A percentile compares a stretch with the other conserved stretches of the same genome.
These are phyloP conservation scores for Plasmodium adleri DNA, from an alignment of 169 alveolate species.

Conservation along the genomic window DNA sequence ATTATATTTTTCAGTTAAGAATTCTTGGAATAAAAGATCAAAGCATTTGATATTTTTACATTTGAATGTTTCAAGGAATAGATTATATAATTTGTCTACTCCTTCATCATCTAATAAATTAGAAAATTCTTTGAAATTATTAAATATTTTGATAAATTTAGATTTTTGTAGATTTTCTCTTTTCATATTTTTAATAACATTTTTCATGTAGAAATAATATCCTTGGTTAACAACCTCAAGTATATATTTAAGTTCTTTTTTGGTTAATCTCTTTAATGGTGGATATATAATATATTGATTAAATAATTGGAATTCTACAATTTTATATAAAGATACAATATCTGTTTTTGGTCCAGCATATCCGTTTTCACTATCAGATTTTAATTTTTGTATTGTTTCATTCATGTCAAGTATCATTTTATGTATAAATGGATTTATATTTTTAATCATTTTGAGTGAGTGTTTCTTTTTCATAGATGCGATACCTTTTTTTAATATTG, in stretches of 20 bases:
- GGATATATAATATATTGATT: slow-evolving; percentile 43
- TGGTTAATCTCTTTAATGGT: slow-evolving; percentile 63
- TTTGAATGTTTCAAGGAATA: slow-evolving; percentile 19
- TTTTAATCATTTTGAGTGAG: background rate
- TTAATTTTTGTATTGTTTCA: slow-evolving; percentile 37
- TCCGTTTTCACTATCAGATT: slow-evolving; percentile 33
- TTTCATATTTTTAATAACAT: slow-evolving; percentile 6
- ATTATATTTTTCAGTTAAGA: slow-evolving; percentile 11
- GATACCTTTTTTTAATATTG: slow-evolving; percentile 54
- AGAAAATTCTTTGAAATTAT: slow-evolving; percentile 24
- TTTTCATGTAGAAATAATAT: slow-evolving; percentile 24
- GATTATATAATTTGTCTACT: background rate
- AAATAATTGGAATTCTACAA: slow-evolving; percentile 40
- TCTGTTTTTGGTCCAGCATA: background rate
- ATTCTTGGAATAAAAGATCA: slow-evolving; percentile 26
- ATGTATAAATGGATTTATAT: slow-evolving; percentile 45
- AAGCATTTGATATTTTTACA: slow-evolving; percentile 60
- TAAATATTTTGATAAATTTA: background rate
- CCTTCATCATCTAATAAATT: slow-evolving; percentile 34
- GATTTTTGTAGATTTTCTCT: background rate
- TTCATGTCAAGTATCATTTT: slow-evolving; percentile 47
- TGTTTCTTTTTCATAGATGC: background rate
- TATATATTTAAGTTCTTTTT: slow-evolving; percentile 21
- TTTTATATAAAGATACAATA: slow-evolving; percentile 41
- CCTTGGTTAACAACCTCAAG: slow-evolving; percentile 57